Evolutionary conservation across 2,329 filamentous ascomycete species (phyloP).

Genomic region (Talaromyces sp.): DNA sequence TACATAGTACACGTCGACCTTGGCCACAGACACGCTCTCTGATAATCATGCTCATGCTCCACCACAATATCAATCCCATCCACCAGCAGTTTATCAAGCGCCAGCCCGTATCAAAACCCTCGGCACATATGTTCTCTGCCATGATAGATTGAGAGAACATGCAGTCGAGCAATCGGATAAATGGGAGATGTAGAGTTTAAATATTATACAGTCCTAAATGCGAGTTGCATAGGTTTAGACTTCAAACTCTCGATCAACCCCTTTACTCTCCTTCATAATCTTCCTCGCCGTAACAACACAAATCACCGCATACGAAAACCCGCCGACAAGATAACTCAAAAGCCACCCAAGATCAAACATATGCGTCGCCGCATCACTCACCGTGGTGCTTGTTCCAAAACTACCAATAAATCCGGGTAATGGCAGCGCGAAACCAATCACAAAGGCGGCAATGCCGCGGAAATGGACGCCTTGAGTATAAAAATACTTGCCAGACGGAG

Average conservation of each 20-base stretch:
- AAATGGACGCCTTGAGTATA: slow-evolving; percentile 29
- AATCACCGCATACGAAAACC: slow-evolving; percentile 14
- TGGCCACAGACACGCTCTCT: background rate
- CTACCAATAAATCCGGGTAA: slow-evolving; percentile 17
- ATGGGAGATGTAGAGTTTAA: too few relatives aligned
- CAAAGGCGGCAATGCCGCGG: slow-evolving; percentile 17
- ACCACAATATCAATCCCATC: background rate
- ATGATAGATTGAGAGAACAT: too few relatives aligned
- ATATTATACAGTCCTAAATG: too few relatives aligned
- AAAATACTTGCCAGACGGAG: slow-evolving; percentile 24
- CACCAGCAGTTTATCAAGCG: slow-evolving; percentile 1
- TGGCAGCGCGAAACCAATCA: slow-evolving; percentile 17
- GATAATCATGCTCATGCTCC: background rate
- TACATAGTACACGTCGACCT: background rate
- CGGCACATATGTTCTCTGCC: too few relatives aligned
- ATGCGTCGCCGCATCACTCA: slow-evolving; percentile 13
- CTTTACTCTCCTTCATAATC: background rate
- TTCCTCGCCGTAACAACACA: slow-evolving; percentile 13
- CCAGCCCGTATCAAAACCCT: background rate
- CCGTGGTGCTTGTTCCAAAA: slow-evolving; percentile 12
- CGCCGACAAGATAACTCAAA: slow-evolving; percentile 18
- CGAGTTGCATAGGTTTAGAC: too few relatives aligned
- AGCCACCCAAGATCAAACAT: slow-evolving; percentile 21
- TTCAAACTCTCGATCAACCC: slow-evolving; percentile 4
- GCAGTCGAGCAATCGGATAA: too few relatives aligned